Percentiles rank a stretch among this genome's conserved stretches.
Conservation (phyloP, 768 basidiomycete genomes). For the Chalciporus chontae region DNA sequence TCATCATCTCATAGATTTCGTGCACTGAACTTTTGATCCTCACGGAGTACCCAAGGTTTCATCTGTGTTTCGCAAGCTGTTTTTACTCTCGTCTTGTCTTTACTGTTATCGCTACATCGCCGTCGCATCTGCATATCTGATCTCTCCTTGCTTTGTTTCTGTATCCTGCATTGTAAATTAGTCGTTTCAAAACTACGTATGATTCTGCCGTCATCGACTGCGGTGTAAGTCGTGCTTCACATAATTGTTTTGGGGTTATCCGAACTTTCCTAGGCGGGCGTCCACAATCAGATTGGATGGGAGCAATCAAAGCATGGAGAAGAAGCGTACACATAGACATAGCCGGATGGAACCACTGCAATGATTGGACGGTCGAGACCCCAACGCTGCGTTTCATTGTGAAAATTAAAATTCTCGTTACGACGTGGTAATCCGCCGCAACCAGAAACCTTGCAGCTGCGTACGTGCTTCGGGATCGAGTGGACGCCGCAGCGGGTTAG, state of each 20-base stretch:
- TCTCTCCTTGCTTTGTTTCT: slow-evolving; percentile 1
- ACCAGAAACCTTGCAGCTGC: slow-evolving; percentile 1
- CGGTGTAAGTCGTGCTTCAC: slow-evolving; percentile 13
- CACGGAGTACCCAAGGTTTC: slow-evolving; percentile 1
- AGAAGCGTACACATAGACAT: too few relatives aligned
- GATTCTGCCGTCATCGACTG: slow-evolving; percentile 12
- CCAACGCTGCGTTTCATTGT: slow-evolving; percentile 2
- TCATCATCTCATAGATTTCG: slow-evolving; percentile 12
- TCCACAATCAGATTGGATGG: slow-evolving; percentile 7
- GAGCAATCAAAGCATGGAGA: slow-evolving; percentile 14
- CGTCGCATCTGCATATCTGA: slow-evolving; percentile 7
- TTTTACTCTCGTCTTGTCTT: background rate
- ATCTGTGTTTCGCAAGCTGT: background rate
- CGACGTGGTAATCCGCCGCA: slow-evolving; percentile 6
- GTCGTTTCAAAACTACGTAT: background rate
- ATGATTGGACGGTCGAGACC: slow-evolving; percentile 10
- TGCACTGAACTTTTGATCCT: slow-evolving; percentile 10
- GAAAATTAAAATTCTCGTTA: slow-evolving; percentile 21
- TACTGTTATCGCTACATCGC: slow-evolving; percentile 12
- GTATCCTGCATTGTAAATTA: slow-evolving; percentile 19
- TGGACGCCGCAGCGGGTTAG: slow-evolving; percentile 12
- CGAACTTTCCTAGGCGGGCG: slow-evolving; percentile 19
- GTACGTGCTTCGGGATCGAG: background rate
- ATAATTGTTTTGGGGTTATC: slow-evolving; percentile 11
- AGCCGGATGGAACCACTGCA: too few relatives aligned